Evolutionary conservation across 1,284 basidiomycete species (phyloP), one percentile per base, ranked within the genome.

Genomic region (Kalmanozyma brasiliensis): DNA sequence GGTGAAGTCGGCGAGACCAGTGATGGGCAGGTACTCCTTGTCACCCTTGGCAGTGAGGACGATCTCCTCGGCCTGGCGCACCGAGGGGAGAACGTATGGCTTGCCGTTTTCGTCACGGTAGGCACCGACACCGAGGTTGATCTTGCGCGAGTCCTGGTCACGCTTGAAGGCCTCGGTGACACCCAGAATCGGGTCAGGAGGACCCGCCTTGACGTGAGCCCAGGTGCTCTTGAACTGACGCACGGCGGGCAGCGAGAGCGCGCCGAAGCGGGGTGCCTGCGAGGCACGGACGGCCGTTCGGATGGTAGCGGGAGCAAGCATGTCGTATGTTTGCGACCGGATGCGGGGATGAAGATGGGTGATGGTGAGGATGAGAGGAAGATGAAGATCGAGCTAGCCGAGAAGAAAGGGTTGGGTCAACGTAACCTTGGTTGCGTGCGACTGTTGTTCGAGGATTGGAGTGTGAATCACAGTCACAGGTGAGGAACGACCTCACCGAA

Each of bases 21-120:
- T 95, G 84, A 98, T 98, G 68, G 93, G 93, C 45, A 98, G 88
- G 84, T 98, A 98, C 84, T 98, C 95, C 86, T 98, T 98, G 89
- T 98, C 95, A 42, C 87, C 87, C 71, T 89, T 88, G 67, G 87
- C 85, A 29, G 86, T 84, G 61, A 87, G 85, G 63, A 98, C 84
- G 58, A 87, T 82, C 73, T 90, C 87, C 83, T 96, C 93, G n/a
- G 93, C 93, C 91, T 93, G 91, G 82, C 91, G 90, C 56, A 98
- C 95, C 49, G 90, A 90, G 51, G 87, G 89, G 52, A 98, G 87
- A 51, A 98, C 89, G 83, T 94, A 98, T 5, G 95, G 94, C 86
- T 97, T 98, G 66, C 95, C 95, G 64, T 91, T 86, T 73, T 88
- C 93, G 79, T 98, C 94, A 69, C 96, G 89, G 88, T 98, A 92